Base-by-base conservation (phyloP, 2,329 filamentous ascomycete species). In the Aspergillus japonicus region DNA sequence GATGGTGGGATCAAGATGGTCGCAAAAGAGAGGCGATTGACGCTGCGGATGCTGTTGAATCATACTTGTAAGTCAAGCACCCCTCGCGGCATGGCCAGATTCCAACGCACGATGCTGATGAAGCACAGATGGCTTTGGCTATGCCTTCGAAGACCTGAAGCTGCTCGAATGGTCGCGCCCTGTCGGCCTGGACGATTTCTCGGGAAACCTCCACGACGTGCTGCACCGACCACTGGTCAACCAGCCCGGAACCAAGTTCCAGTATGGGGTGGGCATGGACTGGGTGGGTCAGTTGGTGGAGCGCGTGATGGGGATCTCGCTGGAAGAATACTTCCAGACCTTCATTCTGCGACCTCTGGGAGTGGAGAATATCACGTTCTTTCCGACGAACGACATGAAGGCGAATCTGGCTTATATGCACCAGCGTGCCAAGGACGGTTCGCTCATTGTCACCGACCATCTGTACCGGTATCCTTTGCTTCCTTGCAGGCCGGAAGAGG, bases 191-290 rank as follows among this genome's bases (percentile, higher is more conserved):
- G 83, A 88, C 57, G 86, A 88, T 67, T 85, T 88, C 65, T 81
- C 80, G 0, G 82, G 83, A 0, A 76, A 83, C 5, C 67, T 80
- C 16, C 76, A 78, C 33, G 85, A 85, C 24, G 21, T 49, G n/a
- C 75, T 88, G 48, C 66, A 80, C 39, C 69, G 74, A 58, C 84
- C 87, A 0, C 71, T 90, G 16, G 70, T 89, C 1, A 85, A 87
- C 63, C 85, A 90, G 63, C 87, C 88, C 0, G 87, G 87, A 0
- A 80, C 82, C 24, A 77, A 76, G 3, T 90, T 85, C 83, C 80
- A 85, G 58, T 89, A 89, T 23, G 83, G 83, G 0, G 81, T 84
- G 81, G 11, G 16, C 19, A 4, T 50, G 24, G 23, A 21, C 49
- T 14, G 12, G 23, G 23, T 50, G n/a, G 49, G 49, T 50, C 7